Base-by-base conservation (phyloP, 495 filamentous ascomycete genomes). In the Penicillium bialowiezense region DNA sequence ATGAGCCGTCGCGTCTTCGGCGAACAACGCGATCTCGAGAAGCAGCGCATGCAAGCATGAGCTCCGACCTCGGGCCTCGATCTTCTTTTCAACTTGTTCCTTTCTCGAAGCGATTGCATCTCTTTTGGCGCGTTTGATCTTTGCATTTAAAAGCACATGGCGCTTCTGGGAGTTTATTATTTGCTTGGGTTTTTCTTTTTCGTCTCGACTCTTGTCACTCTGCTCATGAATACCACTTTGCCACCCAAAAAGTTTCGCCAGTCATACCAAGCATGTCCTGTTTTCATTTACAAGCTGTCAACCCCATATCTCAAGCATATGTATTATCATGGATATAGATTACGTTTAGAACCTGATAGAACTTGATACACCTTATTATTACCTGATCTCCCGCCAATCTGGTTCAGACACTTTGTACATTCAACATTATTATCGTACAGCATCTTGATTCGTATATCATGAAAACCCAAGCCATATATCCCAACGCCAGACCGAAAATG, bases 1-100 rank as follows among this genome's bases (percentile, higher is more conserved):
- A 96, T 95, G 88, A 95, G 89, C 70, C 76, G 92, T 51, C 81
- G 88, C 53, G 95, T 91, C 17, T 98, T 97, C 56, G 81, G 88
- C 38, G 90, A 97, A 72, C 90, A 95, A 72, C 82, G 80, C 56
- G 86, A 91, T 57, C 70, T 65, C n/a, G 79, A 87, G 56, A 65
- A 57, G 9, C 59, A 55, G 33, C 51, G 43, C 38, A 41, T 65
- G 10, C 57, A 64, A 54, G 50, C 45, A 7, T 63, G 40, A 59
- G 19, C 17, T 8, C 42, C 9, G 20, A 14, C 15, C 28, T 12
- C 33, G 26, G n/a, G n/a, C 14, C 9, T 13, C 28, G 8, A 34
- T n/a, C 10, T 14, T 48, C n/a, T 18, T 48, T 48, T 14, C 17
- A 33, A 37, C 31, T 35, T 29, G 39, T 38, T 43, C 42, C 21